Evolutionary conservation across 306 rosid genomes (phyloP), one percentile per base, ranked within the genome.

Genomic region (Castanea sativa): DNA sequence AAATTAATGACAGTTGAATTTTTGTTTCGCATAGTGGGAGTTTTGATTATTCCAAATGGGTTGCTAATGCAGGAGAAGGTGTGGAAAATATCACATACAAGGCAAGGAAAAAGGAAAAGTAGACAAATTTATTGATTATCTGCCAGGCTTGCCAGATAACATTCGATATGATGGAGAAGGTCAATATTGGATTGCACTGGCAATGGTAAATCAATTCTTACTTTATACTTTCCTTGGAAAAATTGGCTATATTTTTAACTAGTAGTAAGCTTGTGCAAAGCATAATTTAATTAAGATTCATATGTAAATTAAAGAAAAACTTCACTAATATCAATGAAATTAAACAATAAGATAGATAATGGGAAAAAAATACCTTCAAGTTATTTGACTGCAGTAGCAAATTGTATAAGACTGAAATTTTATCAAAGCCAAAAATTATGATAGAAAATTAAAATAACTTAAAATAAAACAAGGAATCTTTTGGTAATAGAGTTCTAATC

Each of bases 101-200:
- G 98, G 94, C 2, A 74, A 84, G 15, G 85, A 89, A 20, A 86
- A 82, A 32, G 96, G 98, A 67, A 88, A 73, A 14, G 78, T 80
- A 0, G 90, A 84, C 12, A 76, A 87, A 8, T 92, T 92, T 38
- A 75, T 87, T 51, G 78, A 73, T 2, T 55, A 71, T 32, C 69
- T 89, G 23, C 94, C 94, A 4, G 94, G 96, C 38, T 11, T 53
- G 27, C 92, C 96, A 0, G 96, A 94, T 53, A 92, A 92, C 70
- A 94, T 89, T 78, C 87, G 81, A 60, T 92, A 87, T 49, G 93
- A 86, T 63, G 96, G 88, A 78, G 60, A 92, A 20, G 94, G 94
- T 15, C 85, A 61, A 1, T 94, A 82, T 77, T 90, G 87, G 93
- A 88, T 94, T 29, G 90, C 76, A 82, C 1, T 89, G 7, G 18